Base-by-base conservation (phyloP, 2,329 filamentous ascomycete genomes). In the Fusarium sp. region DNA sequence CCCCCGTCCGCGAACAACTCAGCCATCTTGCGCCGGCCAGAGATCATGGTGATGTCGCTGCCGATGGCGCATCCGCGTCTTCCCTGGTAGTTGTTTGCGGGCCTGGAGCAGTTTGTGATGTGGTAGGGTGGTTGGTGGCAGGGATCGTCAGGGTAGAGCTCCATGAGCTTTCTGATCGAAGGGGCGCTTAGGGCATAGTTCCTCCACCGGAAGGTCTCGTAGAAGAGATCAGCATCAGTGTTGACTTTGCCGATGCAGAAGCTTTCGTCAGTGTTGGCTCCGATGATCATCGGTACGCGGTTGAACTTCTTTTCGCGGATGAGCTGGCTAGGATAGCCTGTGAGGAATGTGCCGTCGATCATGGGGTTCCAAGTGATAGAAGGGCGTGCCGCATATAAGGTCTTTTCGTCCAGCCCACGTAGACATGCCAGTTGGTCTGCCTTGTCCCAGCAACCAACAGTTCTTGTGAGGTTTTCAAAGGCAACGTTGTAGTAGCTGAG, bases 251-350 rank as follows among this genome's bases (percentile, higher is more conserved):
- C 70, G n/a, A 80, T 74, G 6, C 74, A 77, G 36, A 75, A 76
- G 4, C 78, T 79, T 63, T 84, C 82, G 61, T 84, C 81, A 5
- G 76, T 80, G 60, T 83, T 84, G 45, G 80, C 76, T 4, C 82
- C 82, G 1, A 75, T 78, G 2, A 85, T 68, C 19, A 82, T 71
- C 0, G 81, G 81, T 0, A 83, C 74, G 3, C 75, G 70, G 36
- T 78, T 73, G 64, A 78, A 83, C 13, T 78, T 78, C 1, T 76
- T 76, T n/a, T 75, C 61, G 1, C 71, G 68, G 28, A 79, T 77
- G 5, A 81, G 76, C 26, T 78, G 75, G 56, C 81, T 82, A 3
- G 81, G 80, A 44, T 80, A 83, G 1, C 72, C 80, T 0, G 78
- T 79, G 12, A 83, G 65, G 59, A 83, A 83, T 31, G 77, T 73